Evolutionary conservation across 2,329 filamentous ascomycete genomes (phyloP), one percentile per base, ranked within the genome.

Genomic region (Cercospora sp.): DNA sequence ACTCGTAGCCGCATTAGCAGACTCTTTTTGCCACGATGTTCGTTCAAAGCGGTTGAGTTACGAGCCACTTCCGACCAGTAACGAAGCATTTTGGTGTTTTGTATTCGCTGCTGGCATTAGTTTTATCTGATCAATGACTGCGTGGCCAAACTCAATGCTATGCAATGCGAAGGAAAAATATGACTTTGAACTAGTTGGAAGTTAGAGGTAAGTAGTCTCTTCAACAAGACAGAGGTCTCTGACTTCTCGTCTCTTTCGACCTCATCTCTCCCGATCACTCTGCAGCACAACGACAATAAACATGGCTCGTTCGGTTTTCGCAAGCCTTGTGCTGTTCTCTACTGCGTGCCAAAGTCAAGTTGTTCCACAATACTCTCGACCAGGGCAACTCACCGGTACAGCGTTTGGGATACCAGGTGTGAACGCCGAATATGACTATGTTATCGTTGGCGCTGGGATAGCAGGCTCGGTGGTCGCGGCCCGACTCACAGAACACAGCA

Each of bases 381-480:
- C 48, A 3, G 23, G 48, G 6, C 48, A 53, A 53, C 48, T 53
- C 20, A 53, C 23, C 13, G 48, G 48, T 12, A 53, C 48, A 16
- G 48, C 48, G 13, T 53, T 53, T 26, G 48, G 48, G 13, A 26
- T 53, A 23, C 48, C 48, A 12, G 48, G 48, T 20, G 48, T 53
- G 23, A 28, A 53, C 5, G 48, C 48, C 6, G 48, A 23, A 36
- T 63, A 39, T n/a, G 61, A 63, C 45, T 63, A 63, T 30, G 28
- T 63, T 0, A 42, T 63, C 1, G 30, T 63, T 10, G 61, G 61
- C n/a, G 33, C 30, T 16, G 45, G 61, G 4, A 72, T 71, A 6
- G 74, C 75, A 16, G 74, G 75, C 3, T 72, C 73, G 10, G 72
- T 73, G 1, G 62, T 77, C 5, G 74, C 75, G 10, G 61, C 64